Conservation (phyloP, 257 asterid species). For the Echium plantagineum region DNA sequence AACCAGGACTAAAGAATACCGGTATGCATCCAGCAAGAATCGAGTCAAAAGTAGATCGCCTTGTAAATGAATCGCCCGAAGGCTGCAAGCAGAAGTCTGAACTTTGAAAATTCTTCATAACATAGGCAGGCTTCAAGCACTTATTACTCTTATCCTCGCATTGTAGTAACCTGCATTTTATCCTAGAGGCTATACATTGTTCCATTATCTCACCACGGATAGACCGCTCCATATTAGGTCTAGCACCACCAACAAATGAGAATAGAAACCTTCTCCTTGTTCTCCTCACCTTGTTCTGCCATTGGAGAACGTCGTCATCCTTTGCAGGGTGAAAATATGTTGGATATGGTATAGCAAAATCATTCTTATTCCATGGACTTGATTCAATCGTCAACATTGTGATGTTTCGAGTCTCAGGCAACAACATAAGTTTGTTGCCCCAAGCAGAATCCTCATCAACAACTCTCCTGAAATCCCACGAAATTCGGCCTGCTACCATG, state of each 20-base stretch:
- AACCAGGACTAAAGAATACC: conserved; percentile 64
- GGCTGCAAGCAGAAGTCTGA: conserved; percentile 81
- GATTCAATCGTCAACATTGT: conserved; percentile 68
- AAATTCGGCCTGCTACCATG: conserved; percentile 54
- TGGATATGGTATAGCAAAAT: conserved; percentile 79
- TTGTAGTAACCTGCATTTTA: conserved; percentile 41
- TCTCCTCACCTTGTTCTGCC: conserved; percentile 50
- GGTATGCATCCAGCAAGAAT: conserved; percentile 85
- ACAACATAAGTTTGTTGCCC: conserved; percentile 66
- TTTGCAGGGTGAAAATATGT: conserved; percentile 75
- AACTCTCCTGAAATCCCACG: conserved; percentile 69
- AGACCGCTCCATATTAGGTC: conserved; percentile 45
- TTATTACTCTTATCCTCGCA: conserved; percentile 38
- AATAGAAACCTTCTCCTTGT: conserved; percentile 36
- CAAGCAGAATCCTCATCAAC: conserved; percentile 34
- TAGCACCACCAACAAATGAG: conserved; percentile 65
- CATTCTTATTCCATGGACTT: conserved; percentile 73
- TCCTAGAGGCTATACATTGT: conserved; percentile 35
- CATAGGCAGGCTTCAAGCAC: conserved; percentile 47
- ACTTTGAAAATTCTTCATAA: conserved; percentile 51
- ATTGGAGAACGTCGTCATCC: conserved; percentile 28
- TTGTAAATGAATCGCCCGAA: conserved; percentile 68
- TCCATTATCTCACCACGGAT: conserved; percentile 58
- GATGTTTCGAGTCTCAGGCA: conserved; percentile 56
- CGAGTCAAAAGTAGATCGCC: conserved; percentile 73